phyloP scores from a whole-genome alignment of 345 rosid species.

The Salix dunnii region DNA sequence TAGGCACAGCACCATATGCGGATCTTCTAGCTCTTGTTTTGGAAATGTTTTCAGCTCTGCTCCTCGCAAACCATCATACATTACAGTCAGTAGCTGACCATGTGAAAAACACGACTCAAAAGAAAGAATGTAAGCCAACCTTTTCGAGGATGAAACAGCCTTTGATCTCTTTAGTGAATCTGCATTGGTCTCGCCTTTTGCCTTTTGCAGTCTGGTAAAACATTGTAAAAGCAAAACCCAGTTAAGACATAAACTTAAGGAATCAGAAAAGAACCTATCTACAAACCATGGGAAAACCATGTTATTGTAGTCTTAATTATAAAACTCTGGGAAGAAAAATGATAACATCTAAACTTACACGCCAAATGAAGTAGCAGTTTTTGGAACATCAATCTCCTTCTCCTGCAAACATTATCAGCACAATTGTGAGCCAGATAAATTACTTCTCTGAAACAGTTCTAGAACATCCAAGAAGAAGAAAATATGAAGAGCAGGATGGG shows the following conservation, averaged over 20 bases:
- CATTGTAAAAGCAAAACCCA: slow-evolving; percentile 7
- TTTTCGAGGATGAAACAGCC: slow-evolving; percentile 20
- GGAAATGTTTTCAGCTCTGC: slow-evolving; percentile 7
- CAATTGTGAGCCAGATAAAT: not conserved
- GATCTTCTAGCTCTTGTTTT: slow-evolving; percentile 14
- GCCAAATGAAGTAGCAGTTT: slow-evolving; percentile 35
- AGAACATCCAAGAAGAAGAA: slow-evolving; percentile 6
- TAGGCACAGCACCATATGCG: not conserved
- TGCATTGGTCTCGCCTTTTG: slow-evolving; percentile 19
- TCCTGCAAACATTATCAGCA: slow-evolving; percentile 32
- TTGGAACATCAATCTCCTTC: slow-evolving; percentile 33
- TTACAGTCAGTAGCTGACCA: not conserved
- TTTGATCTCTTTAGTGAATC: slow-evolving; percentile 16
- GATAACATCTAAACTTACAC: slow-evolving; percentile 35
- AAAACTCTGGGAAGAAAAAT: not conserved
- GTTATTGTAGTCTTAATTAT: not conserved
- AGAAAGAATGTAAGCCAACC: slow-evolving; percentile 22
- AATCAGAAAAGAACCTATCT: not conserved
- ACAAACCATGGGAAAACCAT: not conserved
- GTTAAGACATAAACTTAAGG: slow-evolving; percentile 3
- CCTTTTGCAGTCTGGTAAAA: slow-evolving; percentile 34
- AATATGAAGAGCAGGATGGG: slow-evolving; percentile 8
- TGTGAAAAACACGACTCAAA: not conserved
- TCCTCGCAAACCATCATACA: slow-evolving; percentile 17
- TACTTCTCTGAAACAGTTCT: slow-evolving; percentile 5